Percentiles rank a stretch among this genome's conserved stretches.
phyloP scores from a whole-genome alignment of 106 monocot species.

The Apostasia shenzhenica region DNA sequence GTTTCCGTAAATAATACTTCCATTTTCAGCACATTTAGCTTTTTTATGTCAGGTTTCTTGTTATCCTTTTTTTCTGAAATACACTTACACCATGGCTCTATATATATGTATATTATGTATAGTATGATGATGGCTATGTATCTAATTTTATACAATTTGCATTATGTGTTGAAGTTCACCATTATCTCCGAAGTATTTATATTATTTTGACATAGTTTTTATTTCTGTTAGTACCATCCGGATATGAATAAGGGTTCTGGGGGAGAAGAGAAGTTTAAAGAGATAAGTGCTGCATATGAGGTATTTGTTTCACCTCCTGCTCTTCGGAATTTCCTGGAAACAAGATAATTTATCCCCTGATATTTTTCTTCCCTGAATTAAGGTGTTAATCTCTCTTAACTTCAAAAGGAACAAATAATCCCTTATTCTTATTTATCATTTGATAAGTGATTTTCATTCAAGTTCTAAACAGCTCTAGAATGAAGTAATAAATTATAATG shows the following conservation, averaged over 20 bases:
- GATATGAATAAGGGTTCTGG: conserved; percentile 92
- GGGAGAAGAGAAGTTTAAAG: conserved; percentile 96
- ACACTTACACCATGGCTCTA: neutral
- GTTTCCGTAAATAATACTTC: no score
- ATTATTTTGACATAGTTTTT: conserved; percentile 8
- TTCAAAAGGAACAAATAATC: no score
- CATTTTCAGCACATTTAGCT: no score
- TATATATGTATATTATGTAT: neutral
- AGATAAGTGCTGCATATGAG: conserved; percentile 98
- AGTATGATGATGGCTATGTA: neutral
- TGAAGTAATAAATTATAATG: no score
- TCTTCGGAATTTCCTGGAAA: no score
- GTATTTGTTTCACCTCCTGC: conserved; percentile 26
- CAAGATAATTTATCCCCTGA: no score
- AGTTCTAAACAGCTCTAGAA: no score
- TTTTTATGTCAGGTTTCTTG: no score
- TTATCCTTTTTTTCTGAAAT: neutral
- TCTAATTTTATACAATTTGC: neutral
- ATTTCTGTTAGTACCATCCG: conserved; percentile 80
- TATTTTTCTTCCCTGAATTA: no score
- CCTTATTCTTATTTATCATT: no score
- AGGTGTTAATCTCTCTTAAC: no score
- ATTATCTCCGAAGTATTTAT: neutral
- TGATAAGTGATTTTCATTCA: no score
- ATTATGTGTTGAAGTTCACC: neutral